Evolutionary conservation across 257 asterid genomes (phyloP).

Genomic region (Solanum ahanhuiri): DNA sequence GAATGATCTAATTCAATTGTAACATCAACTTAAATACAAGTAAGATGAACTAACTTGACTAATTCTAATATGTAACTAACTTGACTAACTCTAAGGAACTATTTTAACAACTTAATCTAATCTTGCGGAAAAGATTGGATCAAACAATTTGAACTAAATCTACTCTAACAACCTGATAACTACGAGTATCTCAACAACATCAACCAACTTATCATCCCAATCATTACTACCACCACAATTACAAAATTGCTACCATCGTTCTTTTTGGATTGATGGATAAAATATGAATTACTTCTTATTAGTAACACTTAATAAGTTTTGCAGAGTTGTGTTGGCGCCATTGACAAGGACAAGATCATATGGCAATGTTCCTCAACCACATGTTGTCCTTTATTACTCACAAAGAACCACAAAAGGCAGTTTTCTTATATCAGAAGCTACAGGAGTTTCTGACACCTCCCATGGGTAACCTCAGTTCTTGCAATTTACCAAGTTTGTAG

Average conservation of each 20-base stretch:
- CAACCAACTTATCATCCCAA: neutral
- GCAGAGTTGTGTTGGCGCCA: slow-evolving; percentile 62
- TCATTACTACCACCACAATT: too few relatives aligned
- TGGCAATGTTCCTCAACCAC: slow-evolving; percentile 20
- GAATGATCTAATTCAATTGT: neutral
- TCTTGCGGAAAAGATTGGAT: neutral
- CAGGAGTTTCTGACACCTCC: neutral
- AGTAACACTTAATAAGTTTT: neutral
- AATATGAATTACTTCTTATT: neutral
- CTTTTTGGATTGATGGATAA: too few relatives aligned
- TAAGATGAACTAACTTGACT: neutral
- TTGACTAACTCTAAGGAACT: neutral
- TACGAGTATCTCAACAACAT: neutral
- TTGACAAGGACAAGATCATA: slow-evolving; percentile 61
- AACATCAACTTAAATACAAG: neutral
- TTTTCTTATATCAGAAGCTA: neutral
- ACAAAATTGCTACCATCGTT: neutral
- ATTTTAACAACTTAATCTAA: too few relatives aligned
- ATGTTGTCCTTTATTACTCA: neutral
- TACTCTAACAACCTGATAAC: neutral
- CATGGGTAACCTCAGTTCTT: neutral
- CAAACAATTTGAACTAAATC: neutral
- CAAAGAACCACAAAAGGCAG: neutral
- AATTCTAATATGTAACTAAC: too few relatives aligned
- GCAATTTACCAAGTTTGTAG: neutral